These are phyloP conservation scores for Gossypium sturtianum DNA, from an alignment of 345 rosid genomes.

Conservation along the genomic window DNA sequence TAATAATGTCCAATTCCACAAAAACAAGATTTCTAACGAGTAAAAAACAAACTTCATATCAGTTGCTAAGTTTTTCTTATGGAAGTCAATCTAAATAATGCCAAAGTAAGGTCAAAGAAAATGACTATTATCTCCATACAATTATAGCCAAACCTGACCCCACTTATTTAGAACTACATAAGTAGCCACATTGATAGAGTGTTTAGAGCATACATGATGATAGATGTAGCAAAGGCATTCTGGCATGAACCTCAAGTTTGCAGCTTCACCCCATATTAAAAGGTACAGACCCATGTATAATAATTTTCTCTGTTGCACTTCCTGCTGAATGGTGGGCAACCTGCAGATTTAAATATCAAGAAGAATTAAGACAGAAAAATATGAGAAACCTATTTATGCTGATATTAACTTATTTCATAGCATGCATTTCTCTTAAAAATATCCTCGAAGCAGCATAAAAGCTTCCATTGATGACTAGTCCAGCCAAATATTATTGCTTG, in stretches of 20 bases:
- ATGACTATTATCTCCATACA: not conserved
- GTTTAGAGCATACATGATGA: constrained; percentile 75
- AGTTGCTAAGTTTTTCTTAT: not conserved
- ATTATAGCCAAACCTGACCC: not conserved
- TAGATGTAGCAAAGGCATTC: constrained; percentile 98
- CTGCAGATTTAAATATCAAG: constrained; percentile 34
- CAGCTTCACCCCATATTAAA: constrained; percentile 99
- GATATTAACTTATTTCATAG: not conserved
- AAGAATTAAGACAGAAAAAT: constrained; percentile 9
- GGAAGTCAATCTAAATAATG: constrained; percentile 1
- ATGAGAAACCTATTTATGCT: not conserved
- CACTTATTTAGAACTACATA: not conserved
- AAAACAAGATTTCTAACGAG: not conserved
- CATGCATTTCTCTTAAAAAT: not conserved
- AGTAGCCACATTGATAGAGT: constrained; percentile 7
- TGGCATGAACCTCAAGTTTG: constrained; percentile 98
- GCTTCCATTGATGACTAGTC: no score
- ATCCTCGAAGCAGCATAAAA: no score
- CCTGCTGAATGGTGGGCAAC: constrained; percentile 99
- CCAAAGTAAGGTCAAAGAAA: not conserved
- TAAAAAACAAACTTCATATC: not conserved
- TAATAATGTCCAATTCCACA: not conserved
- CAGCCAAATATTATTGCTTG: not conserved
- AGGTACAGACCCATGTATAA: constrained; percentile 97
- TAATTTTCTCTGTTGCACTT: constrained; percentile 95